These are phyloP conservation scores for Avena sativa DNA, from an alignment of 176 grass and related monocot genomes.

Conservation along the genomic window DNA sequence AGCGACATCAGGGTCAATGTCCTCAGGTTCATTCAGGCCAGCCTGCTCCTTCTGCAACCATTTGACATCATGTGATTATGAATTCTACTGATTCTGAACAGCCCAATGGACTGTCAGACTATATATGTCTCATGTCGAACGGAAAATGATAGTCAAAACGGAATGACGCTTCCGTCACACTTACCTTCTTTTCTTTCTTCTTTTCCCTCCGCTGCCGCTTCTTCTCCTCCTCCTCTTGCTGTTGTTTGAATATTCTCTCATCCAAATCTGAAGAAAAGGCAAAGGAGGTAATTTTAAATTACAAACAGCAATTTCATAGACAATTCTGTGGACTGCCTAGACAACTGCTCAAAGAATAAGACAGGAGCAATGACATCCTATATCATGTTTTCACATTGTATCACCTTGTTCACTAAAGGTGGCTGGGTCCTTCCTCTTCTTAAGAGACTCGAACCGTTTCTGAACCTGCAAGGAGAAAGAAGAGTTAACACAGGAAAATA, in stretches of 20 bases:
- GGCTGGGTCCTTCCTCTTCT: constrained; percentile 86
- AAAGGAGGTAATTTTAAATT: neutral
- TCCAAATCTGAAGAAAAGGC: constrained; percentile 73
- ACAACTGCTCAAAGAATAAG: neutral
- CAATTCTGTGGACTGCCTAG: neutral
- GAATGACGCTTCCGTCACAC: neutral
- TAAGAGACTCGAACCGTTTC: constrained; percentile 87
- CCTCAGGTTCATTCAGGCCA: constrained; percentile 68
- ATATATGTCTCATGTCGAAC: constrained; percentile 6
- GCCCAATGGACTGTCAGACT: neutral
- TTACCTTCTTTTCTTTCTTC: constrained; percentile 98
- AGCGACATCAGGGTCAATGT: constrained; percentile 79
- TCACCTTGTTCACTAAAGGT: constrained; percentile 93
- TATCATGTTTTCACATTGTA: constrained; percentile 12
- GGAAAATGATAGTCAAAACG: neutral
- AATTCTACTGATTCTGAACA: constrained; percentile 9
- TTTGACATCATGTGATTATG: constrained; percentile 28
- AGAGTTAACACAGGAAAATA: too few species aligned
- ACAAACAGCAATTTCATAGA: neutral
- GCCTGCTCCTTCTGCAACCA: constrained; percentile 75
- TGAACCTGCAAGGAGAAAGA: constrained; percentile 63
- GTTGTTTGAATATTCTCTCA: constrained; percentile 94
- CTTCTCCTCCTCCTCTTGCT: constrained; percentile 93
- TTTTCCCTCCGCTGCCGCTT: constrained; percentile 79
- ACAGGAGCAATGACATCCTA: neutral